Base-by-base conservation (phyloP, 306 rosid species). In the Vigna nakashimae region DNA sequence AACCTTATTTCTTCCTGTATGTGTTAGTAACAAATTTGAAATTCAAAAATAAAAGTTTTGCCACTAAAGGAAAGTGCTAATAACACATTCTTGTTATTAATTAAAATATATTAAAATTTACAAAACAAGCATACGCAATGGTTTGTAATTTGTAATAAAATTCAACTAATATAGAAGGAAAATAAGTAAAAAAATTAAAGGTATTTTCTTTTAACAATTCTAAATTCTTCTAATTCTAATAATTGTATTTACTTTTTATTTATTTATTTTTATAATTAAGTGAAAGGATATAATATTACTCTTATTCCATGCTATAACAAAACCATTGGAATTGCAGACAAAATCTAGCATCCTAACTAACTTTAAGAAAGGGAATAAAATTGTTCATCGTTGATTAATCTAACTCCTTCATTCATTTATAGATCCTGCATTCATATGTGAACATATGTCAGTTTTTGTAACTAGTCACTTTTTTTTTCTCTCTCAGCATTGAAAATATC, bases 401-500 rank as follows among this genome's bases (percentile, higher is more conserved):
- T 38, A 50, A 18, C 69, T 71, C 63, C 75, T 69, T 38, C 71
- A 74, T 42, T 79, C 65, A 36, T 77, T 64, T 46, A 56, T 46
- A 50, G 74, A 56, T 36, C 24, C 49, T 53, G 62, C 51, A 56
- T 11, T 75, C 34, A 67, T 65, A 34, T 34, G 38, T 34, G 38
- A 34, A 34, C 38, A 51, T 40, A 53, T 77, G 73, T 28, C 55
- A 73, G 62, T 51, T 74, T 63, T 74, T 58, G 36, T 66, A 81
- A 74, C 70, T 53, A 36, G 16, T 71, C 71, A 68, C 53, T 17
- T 34, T 34, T 34, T 0, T 32, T 45, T 62, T 49, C 45, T 45
- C 68, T 70, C 56, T 57, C 65, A 80, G 65, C 69, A 42, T 42
- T 56, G 74, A 76, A 30, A 74, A 80, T 53, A 71, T 26, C 28